Base-by-base conservation (phyloP, 352 stramenopile genomes). In the Pythium monospermum region DNA sequence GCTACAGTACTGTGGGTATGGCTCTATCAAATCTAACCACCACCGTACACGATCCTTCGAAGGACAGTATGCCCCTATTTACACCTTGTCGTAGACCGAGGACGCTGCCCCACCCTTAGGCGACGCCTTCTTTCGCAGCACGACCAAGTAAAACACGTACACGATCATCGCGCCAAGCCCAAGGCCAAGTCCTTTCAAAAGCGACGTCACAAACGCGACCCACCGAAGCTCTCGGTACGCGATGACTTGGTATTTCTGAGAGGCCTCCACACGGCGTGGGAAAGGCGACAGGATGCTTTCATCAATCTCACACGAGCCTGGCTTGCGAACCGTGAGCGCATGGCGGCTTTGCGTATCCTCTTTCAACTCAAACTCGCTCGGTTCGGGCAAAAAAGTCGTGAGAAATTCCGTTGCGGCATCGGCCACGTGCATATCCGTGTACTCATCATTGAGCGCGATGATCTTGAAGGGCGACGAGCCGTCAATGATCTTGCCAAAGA, bases 391-490 rank as follows among this genome's bases (percentile, higher is more conserved):
- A 40, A 92, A 90, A 28, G 67, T 82, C 40, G 57, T 61, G 26
- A 92, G 62, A 61, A 95, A 95, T 37, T 86, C 68, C 31, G 72
- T 43, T 16, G 76, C 80, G 10, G 66, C 75, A 48, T 91, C 78
- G 6, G 81, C 81, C 27, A 92, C 76, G 25, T 57, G 53, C 76
- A 91, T 87, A 59, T 92, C 78, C 19, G 69, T 71, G 69, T 93
- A 95, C 60, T 95, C 84, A 51, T 95, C 84, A 53, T 95, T 95
- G 4, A 95, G 64, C 53, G 84, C 82, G 19, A 95, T 64, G 59
- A 95, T 83, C 47, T 77, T 87, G 59, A 80, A 89, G 3, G 73
- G 66, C 40, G 77, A 75, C 12, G 71, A 66, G 22, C 79, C 76
- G 22, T 79, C 74, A 6, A 91, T 37, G 49, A 94, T 89, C 44